Conservation (phyloP, 441 rosid genomes). For the Geranium incanum region DNA sequence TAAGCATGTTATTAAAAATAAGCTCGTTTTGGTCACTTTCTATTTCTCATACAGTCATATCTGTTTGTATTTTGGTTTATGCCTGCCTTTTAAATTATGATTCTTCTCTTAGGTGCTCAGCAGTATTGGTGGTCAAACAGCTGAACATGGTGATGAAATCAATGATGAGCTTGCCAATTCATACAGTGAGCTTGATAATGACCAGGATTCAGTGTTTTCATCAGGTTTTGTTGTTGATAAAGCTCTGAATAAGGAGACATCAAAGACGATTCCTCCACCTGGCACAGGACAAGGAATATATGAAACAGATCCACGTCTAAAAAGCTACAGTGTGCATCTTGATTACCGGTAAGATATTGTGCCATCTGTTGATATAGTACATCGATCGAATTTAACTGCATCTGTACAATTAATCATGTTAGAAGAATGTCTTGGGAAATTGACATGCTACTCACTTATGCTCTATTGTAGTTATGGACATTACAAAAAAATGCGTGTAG, state of each 20-base stretch:
- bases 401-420: not conserved
- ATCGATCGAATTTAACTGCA: not conserved
- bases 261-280: conserved; percentile 55
- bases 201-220: conserved; percentile 25
- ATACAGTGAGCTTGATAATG: conserved; percentile 9
- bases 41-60: conserved; percentile 1
- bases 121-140: conserved; percentile 30
- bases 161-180: conserved; percentile 20
- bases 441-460: not conserved
- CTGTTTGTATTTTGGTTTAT: conserved; percentile 8
- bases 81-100: conserved; percentile 10
- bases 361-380: not conserved
- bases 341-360: conserved; percentile 67
- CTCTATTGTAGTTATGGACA: conserved; percentile 46
- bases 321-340: conserved; percentile 53
- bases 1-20: too few species aligned
- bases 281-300: conserved; percentile 73
- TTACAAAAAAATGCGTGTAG: conserved; percentile 61
- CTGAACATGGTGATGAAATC: conserved; percentile 37
- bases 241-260: conserved; percentile 23
- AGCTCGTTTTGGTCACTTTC: not conserved
- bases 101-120: conserved; percentile 28
- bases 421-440: not conserved
- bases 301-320: conserved; percentile 69
- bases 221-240: conserved; percentile 24